Percentiles rank a stretch among this genome's conserved stretches.
Evolutionary conservation across 1,284 basidiomycete species (phyloP).

Genomic region (Cutaneotrichosporon cavernicola): DNA sequence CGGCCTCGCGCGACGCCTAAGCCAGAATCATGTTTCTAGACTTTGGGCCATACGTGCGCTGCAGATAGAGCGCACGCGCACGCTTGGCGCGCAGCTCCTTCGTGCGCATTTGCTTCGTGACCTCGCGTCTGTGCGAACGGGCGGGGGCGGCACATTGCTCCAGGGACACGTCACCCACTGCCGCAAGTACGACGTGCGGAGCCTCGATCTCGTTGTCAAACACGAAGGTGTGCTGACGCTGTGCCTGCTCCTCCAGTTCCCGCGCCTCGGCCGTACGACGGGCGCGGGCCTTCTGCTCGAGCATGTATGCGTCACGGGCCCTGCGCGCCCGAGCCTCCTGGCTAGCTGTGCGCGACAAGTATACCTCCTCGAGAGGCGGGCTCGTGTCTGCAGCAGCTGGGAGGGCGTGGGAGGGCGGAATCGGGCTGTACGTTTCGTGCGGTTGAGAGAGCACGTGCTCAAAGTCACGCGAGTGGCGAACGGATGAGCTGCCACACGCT

Average conservation of each 20-base stretch:
- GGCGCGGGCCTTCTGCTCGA: background rate
- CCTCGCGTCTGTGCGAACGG: slow-evolving; percentile 2
- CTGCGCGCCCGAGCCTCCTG: slow-evolving; percentile 2
- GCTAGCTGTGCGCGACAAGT: background rate
- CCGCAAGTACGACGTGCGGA: background rate
- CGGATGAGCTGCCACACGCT: background rate
- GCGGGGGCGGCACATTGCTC: background rate
- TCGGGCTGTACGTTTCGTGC: background rate
- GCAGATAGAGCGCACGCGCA: slow-evolving; percentile 5
- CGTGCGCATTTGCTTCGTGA: background rate
- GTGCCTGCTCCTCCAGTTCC: background rate
- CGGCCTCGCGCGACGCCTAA: background rate
- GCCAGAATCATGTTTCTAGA: slow-evolving; percentile 2
- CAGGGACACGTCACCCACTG: background rate
- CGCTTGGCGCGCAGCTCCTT: slow-evolving; percentile 1
- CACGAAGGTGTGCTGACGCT: background rate
- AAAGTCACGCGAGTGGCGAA: background rate
- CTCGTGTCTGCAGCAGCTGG: background rate
- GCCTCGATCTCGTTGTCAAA: background rate
- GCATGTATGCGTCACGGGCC: slow-evolving; percentile 6
- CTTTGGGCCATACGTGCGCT: slow-evolving; percentile 5
- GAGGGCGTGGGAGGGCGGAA: background rate
- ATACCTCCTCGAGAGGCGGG: background rate
- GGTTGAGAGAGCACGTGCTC: background rate
- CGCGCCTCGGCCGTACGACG: background rate